A percentile compares a stretch with the other conserved stretches of the same genome.
These are phyloP conservation scores for Aspergillus kassunensis DNA, from an alignment of 495 filamentous ascomycete species.

Conservation along the genomic window DNA sequence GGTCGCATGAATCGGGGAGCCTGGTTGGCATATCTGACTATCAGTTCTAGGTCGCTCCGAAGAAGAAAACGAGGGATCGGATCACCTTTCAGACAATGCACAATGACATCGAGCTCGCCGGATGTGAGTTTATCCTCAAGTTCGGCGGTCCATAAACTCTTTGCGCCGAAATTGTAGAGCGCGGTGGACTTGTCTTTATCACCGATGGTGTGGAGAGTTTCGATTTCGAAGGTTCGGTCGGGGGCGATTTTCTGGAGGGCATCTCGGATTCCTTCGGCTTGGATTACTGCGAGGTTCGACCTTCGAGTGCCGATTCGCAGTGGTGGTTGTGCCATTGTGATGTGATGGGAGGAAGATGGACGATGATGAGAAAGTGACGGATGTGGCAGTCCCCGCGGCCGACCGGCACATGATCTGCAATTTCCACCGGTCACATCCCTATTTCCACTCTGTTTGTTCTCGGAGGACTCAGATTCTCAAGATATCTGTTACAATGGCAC, in stretches of 20 bases:
- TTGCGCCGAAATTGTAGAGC: conserved; percentile 69
- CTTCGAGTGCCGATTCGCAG: conserved; percentile 62
- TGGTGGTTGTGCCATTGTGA: not conserved
- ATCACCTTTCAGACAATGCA: conserved; percentile 74
- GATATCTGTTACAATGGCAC: no score
- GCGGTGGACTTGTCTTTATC: conserved; percentile 72
- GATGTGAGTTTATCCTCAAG: conserved; percentile 66
- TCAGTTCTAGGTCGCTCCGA: not conserved
- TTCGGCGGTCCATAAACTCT: conserved; percentile 84
- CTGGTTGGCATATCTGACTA: conserved; percentile 59
- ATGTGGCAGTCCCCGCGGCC: no score
- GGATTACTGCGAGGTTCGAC: conserved; percentile 65
- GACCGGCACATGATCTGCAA: no score
- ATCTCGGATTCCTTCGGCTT: conserved; percentile 59
- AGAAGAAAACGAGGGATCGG: not conserved
- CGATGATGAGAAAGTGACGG: no score
- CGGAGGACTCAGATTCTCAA: no score
- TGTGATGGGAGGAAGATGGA: no score
- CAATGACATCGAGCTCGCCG: conserved; percentile 68
- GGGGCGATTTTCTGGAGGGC: conserved; percentile 53
- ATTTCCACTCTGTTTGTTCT: no score
- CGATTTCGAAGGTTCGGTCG: conserved; percentile 53
- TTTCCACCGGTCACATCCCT: no score
- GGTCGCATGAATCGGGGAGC: conserved; percentile 58
- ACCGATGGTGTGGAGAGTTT: conserved; percentile 59